Evolutionary conservation across 2,329 filamentous ascomycete species (phyloP), one percentile per base, ranked within the genome.

Genomic region (Botrytis galanthina): DNA sequence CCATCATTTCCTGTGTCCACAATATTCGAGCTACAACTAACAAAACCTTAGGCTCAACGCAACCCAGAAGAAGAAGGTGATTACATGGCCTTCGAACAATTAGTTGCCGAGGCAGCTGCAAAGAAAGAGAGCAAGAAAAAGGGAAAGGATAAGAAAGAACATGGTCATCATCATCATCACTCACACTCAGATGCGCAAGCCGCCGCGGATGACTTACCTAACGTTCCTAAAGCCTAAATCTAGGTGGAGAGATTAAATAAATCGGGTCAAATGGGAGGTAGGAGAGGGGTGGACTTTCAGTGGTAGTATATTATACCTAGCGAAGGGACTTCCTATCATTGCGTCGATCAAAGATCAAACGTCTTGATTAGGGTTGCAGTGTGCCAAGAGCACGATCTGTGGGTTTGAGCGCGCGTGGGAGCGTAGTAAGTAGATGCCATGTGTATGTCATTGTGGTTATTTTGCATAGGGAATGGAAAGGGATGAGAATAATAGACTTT

Each of bases 11-110:
- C 26, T 46, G 18, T 10, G 12, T 32, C 26, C 9, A 29, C 18
- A 4, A 44, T 9, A 12, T 22, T 51, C 20, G 32, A 51, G 29
- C n/a, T 37, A n/a, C 10, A 39, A 70, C 71, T 77, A 66, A 78
- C 69, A 32, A 46, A 22, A 48, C 42, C 1, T 66, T 77, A 98
- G 95, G 93, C 95, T 59, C 88, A 92, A 82, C 91, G 96, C 75
- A 92, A 95, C 72, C 92, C 95, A 60, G 96, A 99, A 77, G 96
- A 99, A 85, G 96, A 99, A 83, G 95, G 96, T 76, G 96, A 98
- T 80, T 98, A 97, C 84, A 97, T 99, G 89, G 95, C 95, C 26
- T 99, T 99, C 78, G 96, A 99, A 83, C 94, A 98, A 83, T 90
- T 99, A 73, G 97, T 99, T 83, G 95, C 96, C 69, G 96, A 99